Base-by-base conservation (phyloP, 2,329 filamentous ascomycete species). In the Catunica adiposa region DNA sequence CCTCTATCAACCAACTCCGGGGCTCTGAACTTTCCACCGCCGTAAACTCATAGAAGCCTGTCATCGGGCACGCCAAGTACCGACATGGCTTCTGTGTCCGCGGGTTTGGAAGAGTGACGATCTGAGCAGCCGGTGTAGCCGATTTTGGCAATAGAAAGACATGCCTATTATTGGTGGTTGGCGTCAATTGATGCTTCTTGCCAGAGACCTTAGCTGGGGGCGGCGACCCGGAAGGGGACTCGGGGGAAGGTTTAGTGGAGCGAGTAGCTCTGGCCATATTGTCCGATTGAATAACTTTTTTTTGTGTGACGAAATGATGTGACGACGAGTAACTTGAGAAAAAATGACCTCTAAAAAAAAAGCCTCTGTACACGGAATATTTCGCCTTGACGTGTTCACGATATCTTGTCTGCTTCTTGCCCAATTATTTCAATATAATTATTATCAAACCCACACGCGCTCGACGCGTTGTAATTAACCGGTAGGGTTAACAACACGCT, bases 21-120 rank as follows among this genome's bases (percentile, higher is more conserved):
- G 68, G 55, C 72, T 75, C 8, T 77, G 74, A 0, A 74, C 71
- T 1, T 73, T 66, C 59, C 83, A 71, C 61, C 69, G 75, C 37
- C 4, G 73, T 83, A 63, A 84, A 81, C 62, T 85, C 82, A 69
- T 79, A 81, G 59, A 84, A 73, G 56, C 80, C 81, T 1, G 72
- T 73, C 53, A 77, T 66, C 2, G 79, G 78, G 61, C 81, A 83
- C 31, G 79, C 71, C 14, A 84, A 70, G 63, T 82, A 84, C 61
- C 80, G 74, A 5, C 75, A 71, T 2, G 77, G 74, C 31, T 70
- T 73, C 17, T 66, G 66, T 61, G 74, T 73, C 62, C 78, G 73
- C 3, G 81, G 80, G 61, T 84, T 74, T 20, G 76, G 73, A 38
- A 85, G 71, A 1, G 75, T 76, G 53, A 82, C 69, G 55, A 84